phyloP scores from a whole-genome alignment of 495 filamentous ascomycete species.

The Echria macrotheca region DNA sequence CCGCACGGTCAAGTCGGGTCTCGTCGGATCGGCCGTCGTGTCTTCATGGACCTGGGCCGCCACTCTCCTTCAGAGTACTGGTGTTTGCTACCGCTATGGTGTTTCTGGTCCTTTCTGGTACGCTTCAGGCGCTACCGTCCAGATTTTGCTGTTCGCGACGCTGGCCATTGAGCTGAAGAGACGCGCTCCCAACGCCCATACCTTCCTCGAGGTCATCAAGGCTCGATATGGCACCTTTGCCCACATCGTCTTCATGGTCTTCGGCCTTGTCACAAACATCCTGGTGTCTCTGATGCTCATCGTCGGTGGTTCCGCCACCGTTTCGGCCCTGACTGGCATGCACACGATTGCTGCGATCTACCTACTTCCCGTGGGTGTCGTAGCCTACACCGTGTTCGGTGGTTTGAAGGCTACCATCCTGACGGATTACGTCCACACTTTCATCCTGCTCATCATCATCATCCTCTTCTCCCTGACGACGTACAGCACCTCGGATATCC shows the following conservation, averaged over 20 bases:
- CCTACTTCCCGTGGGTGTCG: conserved; percentile 78
- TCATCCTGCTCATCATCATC: conserved; percentile 82
- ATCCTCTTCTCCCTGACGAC: conserved; percentile 86
- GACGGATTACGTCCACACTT: conserved; percentile 66
- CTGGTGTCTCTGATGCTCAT: conserved; percentile 87
- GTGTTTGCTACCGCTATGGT: conserved; percentile 87
- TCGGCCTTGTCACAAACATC: conserved; percentile 79
- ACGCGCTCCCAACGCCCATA: conserved; percentile 79
- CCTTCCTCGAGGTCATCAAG: conserved; percentile 70
- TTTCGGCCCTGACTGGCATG: conserved; percentile 80
- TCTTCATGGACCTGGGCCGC: conserved; percentile 95
- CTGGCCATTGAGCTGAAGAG: conserved; percentile 91
- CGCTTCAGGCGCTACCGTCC: conserved; percentile 58
- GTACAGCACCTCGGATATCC: conserved; percentile 66
- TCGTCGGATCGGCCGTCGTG: conserved; percentile 93
- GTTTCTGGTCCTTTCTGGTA: conserved; percentile 95
- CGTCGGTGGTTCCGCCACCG: conserved; percentile 83
- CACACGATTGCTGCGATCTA: conserved; percentile 86
- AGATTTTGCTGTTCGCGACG: conserved; percentile 86
- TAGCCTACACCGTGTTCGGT: conserved; percentile 62
- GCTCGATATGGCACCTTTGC: conserved; percentile 54
- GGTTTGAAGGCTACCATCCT: conserved; percentile 47
- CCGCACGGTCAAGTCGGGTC: conserved; percentile 85
- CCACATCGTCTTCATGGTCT: conserved; percentile 72
- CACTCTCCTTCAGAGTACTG: conserved; percentile 75